Percentiles rank a stretch among this genome's conserved stretches.
Evolutionary conservation across 192 early-diverging fungal genomes (phyloP).

Genomic region (Pilaira anomala): DNA sequence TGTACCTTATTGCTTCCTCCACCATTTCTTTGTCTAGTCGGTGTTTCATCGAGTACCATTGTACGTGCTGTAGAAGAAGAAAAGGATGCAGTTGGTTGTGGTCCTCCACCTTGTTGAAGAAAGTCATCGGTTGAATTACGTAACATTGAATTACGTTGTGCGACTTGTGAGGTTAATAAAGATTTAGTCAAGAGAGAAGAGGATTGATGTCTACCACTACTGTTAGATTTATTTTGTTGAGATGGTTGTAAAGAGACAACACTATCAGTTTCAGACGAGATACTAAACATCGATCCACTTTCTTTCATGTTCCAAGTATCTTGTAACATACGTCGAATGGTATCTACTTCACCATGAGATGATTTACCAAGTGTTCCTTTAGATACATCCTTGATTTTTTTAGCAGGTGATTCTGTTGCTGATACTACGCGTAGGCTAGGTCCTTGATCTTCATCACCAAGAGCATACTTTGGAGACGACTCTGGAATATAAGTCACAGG

Average conservation of each 20-base stretch:
- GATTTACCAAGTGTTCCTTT: too few species aligned
- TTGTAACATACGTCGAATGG: conserved; percentile 22
- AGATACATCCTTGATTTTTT: background rate
- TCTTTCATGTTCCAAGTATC: conserved; percentile 28
- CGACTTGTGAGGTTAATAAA: conserved; percentile 5
- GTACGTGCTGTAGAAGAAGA: conserved; percentile 32
- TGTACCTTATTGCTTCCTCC: background rate
- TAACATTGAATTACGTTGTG: background rate
- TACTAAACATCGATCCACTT: conserved; percentile 22
- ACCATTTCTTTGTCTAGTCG: background rate
- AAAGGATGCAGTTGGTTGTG: conserved; percentile 24
- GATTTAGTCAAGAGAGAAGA: conserved; percentile 2
- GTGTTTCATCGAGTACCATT: conserved; percentile 18
- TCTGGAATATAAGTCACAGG: conserved; percentile 1
- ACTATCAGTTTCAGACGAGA: conserved; percentile 16
- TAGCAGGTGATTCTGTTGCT: background rate
- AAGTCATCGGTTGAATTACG: background rate
- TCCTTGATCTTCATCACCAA: conserved; percentile 2
- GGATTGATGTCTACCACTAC: too few species aligned
- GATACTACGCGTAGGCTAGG: too few species aligned
- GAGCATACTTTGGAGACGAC: background rate
- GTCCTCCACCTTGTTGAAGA: conserved; percentile 16
- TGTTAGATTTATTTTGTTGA: conserved; percentile 19
- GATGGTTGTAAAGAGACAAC: background rate
- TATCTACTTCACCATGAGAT: conserved; percentile 21